Evolutionary conservation across 371 early-diverging fungal species (phyloP), one percentile per base, ranked within the genome.

Genomic region (Blastocladiella emersonii): DNA sequence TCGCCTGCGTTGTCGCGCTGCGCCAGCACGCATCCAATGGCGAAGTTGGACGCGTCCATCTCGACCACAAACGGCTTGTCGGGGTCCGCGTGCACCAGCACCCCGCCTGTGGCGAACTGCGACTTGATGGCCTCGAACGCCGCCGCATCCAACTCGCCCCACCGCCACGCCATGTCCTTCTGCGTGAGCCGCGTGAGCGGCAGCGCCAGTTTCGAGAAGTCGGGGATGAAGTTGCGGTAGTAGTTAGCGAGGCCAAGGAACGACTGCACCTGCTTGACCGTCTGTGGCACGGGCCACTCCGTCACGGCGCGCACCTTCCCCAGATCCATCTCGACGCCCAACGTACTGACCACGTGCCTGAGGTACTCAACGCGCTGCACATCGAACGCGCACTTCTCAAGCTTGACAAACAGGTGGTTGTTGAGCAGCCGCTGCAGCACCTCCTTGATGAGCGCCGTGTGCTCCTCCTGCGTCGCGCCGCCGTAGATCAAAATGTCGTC

Each of bases 401-500:
- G 55, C 23, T 81, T 80, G 0, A 61, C 67, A 21, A 59, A 75
- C 19, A 85, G 63, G 2, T 71, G 56, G 4, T 72, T 61, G 10
- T 76, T 43, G 1, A 62, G 34, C 6, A 85, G 68, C 15, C 66
- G 37, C 0, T 69, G 19, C 1, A 83, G 62, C 1, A 83, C 76
- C 4, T 37, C 39, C 3, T 61, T 39, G 17, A 80, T 43, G 62
- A 84, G 76, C 10, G 45, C 2, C 10, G 62, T 32, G 57, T 85
- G 83, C 34, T 81, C 76, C 15, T 76, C 71, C 25, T 45, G n/a
- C 12, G 68, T 72, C n/a, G n/a, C n/a, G 15, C 71, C 57, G 15
- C 75, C 74, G 61, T 70, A 84, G 27, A 87, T 77, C 0, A 85
- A 63, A 1, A 84, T 79, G 63, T 84, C 79, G 63, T 87, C 83